Evolutionary conservation across 176 grass and related monocot species (phyloP).

Genomic region (Typha latifolia): DNA sequence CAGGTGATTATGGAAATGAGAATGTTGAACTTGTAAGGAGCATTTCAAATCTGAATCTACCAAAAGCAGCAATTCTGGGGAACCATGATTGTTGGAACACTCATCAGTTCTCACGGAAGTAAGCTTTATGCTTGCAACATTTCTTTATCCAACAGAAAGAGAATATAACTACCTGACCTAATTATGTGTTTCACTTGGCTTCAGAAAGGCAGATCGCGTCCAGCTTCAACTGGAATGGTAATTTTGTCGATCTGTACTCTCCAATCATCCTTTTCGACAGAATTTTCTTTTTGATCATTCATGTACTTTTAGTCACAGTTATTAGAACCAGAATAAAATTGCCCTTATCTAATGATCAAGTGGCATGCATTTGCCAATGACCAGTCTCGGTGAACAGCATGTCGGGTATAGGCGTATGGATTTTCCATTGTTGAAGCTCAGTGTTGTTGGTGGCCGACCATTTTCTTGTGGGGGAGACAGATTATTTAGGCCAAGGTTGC

Average conservation of each 20-base stretch:
- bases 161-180: slow-evolving; percentile 13
- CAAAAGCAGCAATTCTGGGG: slow-evolving; percentile 88
- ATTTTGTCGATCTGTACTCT: slow-evolving; percentile 18
- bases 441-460: slow-evolving; percentile 76
- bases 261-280: slow-evolving; percentile 2
- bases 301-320: background rate
- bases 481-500: slow-evolving; percentile 64
- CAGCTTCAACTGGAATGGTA: slow-evolving; percentile 70
- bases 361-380: slow-evolving; percentile 15
- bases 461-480: slow-evolving; percentile 79
- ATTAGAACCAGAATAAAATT: background rate
- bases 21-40: slow-evolving; percentile 91
- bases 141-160: slow-evolving; percentile 11
- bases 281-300: background rate
- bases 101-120: slow-evolving; percentile 79
- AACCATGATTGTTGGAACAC: slow-evolving; percentile 94
- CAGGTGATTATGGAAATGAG: slow-evolving; percentile 92
- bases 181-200: slow-evolving; percentile 27
- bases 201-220: slow-evolving; percentile 68
- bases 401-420: slow-evolving; percentile 72
- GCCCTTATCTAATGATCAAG: background rate
- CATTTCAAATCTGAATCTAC: slow-evolving; percentile 70
- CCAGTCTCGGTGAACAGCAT: slow-evolving; percentile 78
- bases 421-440: slow-evolving; percentile 58
- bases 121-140: slow-evolving; percentile 27